These are phyloP conservation scores for Ochetophila trinervis DNA, from an alignment of 306 rosid genomes.

Conservation along the genomic window DNA sequence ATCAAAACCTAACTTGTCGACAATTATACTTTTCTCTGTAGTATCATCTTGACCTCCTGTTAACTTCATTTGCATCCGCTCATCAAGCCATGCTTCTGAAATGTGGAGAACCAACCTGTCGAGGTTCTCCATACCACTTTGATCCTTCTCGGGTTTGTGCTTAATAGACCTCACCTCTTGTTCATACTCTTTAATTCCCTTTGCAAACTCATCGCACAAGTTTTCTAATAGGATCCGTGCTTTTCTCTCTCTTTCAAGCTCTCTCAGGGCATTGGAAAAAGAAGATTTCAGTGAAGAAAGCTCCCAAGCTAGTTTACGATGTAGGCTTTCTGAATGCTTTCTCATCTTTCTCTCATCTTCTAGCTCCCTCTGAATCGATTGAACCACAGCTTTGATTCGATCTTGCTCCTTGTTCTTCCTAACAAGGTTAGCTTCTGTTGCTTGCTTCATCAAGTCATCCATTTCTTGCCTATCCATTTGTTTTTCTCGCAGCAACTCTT, in stretches of 20 bases:
- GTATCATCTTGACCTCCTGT: conserved; percentile 29
- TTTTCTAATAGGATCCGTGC: conserved; percentile 65
- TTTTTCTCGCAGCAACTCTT: conserved; percentile 52
- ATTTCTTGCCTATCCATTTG: conserved; percentile 40
- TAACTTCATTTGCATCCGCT: conserved; percentile 66
- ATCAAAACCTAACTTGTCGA: conserved; percentile 73
- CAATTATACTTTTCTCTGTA: conserved; percentile 45
- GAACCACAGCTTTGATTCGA: conserved; percentile 37
- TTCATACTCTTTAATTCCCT: conserved; percentile 63
- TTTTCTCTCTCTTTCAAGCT: conserved; percentile 70
- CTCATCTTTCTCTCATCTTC: conserved; percentile 67
- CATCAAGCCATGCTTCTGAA: conserved; percentile 92
- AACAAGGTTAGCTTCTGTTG: conserved; percentile 33
- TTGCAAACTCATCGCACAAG: conserved; percentile 81
- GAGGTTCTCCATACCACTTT: conserved; percentile 24
- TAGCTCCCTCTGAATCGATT: conserved; percentile 47
- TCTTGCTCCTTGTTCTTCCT: conserved; percentile 42
- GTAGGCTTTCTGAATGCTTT: conserved; percentile 59
- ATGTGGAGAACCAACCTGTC: conserved; percentile 64
- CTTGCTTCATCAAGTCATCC: conserved; percentile 42
- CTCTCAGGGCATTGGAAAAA: conserved; percentile 51
- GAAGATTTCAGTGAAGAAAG: conserved; percentile 55
- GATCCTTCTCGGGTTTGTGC: conserved; percentile 43
- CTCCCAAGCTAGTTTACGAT: conserved; percentile 56
- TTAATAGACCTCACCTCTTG: conserved; percentile 49